phyloP scores from a whole-genome alignment of 176 grass and related monocot genomes.

The Saccharum spontaneum region DNA sequence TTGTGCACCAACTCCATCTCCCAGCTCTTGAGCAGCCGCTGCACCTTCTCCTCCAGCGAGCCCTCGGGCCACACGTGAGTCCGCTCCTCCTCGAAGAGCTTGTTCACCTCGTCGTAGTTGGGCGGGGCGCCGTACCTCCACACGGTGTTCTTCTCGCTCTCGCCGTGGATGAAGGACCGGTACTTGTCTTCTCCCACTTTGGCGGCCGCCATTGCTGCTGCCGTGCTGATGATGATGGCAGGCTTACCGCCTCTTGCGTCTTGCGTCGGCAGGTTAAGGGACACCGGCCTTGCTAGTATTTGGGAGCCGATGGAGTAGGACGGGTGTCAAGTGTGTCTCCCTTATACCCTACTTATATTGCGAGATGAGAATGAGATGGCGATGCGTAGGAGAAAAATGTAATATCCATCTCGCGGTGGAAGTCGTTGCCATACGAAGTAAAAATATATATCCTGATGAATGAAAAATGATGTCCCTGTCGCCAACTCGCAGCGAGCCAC shows the following conservation, averaged over 20 bases:
- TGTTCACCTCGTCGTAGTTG: slow-evolving; percentile 73
- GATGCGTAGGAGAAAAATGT: too few relatives aligned
- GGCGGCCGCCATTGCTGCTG: slow-evolving; percentile 19
- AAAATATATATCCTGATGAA: neutral
- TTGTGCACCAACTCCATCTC: slow-evolving; percentile 88
- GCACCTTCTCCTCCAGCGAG: slow-evolving; percentile 70
- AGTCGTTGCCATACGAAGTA: neutral
- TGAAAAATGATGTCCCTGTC: neutral
- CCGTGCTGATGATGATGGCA: too few relatives aligned
- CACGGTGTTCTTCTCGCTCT: slow-evolving; percentile 58
- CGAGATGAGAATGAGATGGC: too few relatives aligned
- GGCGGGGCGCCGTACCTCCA: slow-evolving; percentile 68
- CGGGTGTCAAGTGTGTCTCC: too few relatives aligned
- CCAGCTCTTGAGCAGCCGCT: slow-evolving; percentile 70
- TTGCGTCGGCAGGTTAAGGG: too few relatives aligned
- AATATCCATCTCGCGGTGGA: too few relatives aligned
- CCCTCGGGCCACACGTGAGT: slow-evolving; percentile 67
- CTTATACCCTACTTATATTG: too few relatives aligned
- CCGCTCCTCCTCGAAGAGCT: slow-evolving; percentile 74
- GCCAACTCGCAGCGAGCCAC: neutral
- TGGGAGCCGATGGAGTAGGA: too few relatives aligned
- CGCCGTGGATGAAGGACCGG: slow-evolving; percentile 65
- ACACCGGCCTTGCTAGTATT: too few relatives aligned
- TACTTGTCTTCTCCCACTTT: slow-evolving; percentile 53
- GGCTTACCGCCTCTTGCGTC: too few relatives aligned